Evolutionary conservation across 352 stramenopile genomes (phyloP), one percentile per base, ranked within the genome.

Genomic region (Phytophthora sojae): DNA sequence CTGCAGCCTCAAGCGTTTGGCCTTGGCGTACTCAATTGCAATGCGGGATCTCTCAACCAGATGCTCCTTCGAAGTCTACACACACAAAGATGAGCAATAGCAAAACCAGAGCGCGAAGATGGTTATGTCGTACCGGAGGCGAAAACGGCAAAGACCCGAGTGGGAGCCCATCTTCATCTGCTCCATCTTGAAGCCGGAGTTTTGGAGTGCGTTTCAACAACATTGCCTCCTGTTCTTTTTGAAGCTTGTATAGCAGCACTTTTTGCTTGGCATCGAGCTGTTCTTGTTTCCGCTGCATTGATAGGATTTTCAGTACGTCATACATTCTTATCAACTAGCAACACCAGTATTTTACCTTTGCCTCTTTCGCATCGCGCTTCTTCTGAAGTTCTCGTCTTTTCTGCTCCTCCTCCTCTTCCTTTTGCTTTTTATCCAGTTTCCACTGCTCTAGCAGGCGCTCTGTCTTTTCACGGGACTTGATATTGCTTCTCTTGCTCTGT

Each of bases 251-350:
- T 21, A 94, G 30, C 32, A 89, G 37, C 17, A 95, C 47, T 53
- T 94, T 88, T 62, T 95, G 86, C 44, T 95, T 95, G n/a, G 81
- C 83, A 44, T 91, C 82, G 5, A 94, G 55, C 23, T 82, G 74
- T 14, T 84, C 77, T 76, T 95, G 84, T 14, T 76, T 85, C 29
- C 75, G 64, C 81, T 89, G 57, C 6, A 50, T 19, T 30, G 26
- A 52, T 44, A 57, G 14, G 8, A 44, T 17, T 44, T 5, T 53
- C 2, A 61, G 19, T 39, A 49, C 12, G 14, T 19, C 14, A 44
- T 17, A 7, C 37, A 45, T 45, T 2, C 6, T 17, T 45, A 45
- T 45, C 32, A 3, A 44, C n/a, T 0, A 58, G 11, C 14, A 21
- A 5, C 35, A n/a, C 9, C 6, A 26, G 2, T 54, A 25, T 55